These are phyloP conservation scores for Saururus chinensis DNA, from an alignment of 164 flowering plant species.

Conservation along the genomic window DNA sequence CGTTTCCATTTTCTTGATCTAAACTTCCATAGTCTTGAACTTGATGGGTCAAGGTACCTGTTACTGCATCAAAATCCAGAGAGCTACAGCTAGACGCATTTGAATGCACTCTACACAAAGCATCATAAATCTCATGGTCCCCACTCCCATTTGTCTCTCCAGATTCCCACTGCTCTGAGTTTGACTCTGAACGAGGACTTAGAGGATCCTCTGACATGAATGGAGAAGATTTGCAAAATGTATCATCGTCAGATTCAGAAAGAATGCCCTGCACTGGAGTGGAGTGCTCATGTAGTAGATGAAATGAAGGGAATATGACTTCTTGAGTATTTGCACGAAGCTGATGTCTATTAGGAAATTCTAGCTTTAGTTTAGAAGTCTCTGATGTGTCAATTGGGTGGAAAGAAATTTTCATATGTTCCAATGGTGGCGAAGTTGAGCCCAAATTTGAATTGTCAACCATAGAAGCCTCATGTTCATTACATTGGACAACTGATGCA, in stretches of 20 bases:
- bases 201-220: conserved; percentile 48
- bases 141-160: conserved; percentile 31
- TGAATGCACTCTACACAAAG: conserved; percentile 38
- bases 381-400: conserved; percentile 48
- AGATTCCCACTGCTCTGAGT: conserved; percentile 77
- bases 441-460: background rate
- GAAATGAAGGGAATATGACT: conserved; percentile 62
- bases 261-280: conserved; percentile 25
- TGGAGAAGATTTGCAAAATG: conserved; percentile 73
- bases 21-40: conserved; percentile 10
- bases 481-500: conserved; percentile 1
- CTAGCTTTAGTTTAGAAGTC: conserved; percentile 48
- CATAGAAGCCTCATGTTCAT: background rate
- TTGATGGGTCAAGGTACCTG: conserved; percentile 7
- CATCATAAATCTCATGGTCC: conserved; percentile 44
- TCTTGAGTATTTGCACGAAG: conserved; percentile 31
- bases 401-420: conserved; percentile 84
- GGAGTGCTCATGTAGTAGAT: conserved; percentile 57
- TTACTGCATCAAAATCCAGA: conserved; percentile 21
- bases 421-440: conserved; percentile 64
- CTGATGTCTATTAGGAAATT: conserved; percentile 43
- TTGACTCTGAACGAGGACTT: conserved; percentile 51
- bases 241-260: conserved; percentile 74
- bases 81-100: conserved; percentile 37
- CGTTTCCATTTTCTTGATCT: conserved; percentile 11